These are phyloP conservation scores for Penicillium sp. DNA, from an alignment of 2,329 filamentous ascomycete genomes.

Conservation along the genomic window DNA sequence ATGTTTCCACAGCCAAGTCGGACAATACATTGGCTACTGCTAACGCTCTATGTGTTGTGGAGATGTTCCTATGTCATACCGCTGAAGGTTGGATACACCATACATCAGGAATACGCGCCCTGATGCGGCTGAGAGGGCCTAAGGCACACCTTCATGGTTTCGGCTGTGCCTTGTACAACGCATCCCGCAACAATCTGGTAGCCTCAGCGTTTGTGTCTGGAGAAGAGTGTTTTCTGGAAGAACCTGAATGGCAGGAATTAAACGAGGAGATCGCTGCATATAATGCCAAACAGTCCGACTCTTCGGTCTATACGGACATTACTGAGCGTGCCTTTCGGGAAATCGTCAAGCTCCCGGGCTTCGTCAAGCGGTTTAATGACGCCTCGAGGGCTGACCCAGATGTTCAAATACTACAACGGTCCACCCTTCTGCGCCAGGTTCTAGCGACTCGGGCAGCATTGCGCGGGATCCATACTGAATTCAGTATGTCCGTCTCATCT, in stretches of 20 bases:
- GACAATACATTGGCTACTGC: conserved; percentile 33
- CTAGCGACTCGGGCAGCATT: conserved; percentile 19
- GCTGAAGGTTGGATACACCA: conserved; percentile 36
- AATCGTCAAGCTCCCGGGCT: conserved; percentile 26
- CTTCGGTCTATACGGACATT: conserved; percentile 28
- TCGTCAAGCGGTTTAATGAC: conserved; percentile 16
- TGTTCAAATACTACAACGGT: conserved; percentile 8
- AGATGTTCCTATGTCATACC: conserved; percentile 35
- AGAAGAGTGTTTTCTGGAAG: conserved; percentile 32
- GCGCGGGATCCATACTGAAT: conserved; percentile 24
- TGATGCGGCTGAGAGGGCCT: conserved; percentile 24
- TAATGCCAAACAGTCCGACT: conserved; percentile 26
- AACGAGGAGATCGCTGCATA: conserved; percentile 25
- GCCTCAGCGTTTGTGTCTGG: conserved; percentile 31
- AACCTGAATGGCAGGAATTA: conserved; percentile 32
- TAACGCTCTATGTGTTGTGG: conserved; percentile 34
- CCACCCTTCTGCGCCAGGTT: conserved; percentile 15
- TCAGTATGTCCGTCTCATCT: conserved; percentile 15
- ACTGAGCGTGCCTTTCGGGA: conserved; percentile 28
- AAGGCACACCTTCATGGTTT: too few relatives aligned
- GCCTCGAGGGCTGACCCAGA: conserved; percentile 8
- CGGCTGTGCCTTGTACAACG: conserved; percentile 1
- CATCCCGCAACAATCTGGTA: conserved; percentile 34
- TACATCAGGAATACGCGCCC: conserved; percentile 29
- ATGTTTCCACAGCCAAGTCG: conserved; percentile 16